Evolutionary conservation across 768 basidiomycete genomes (phyloP).

Genomic region (Amanita rubescens): DNA sequence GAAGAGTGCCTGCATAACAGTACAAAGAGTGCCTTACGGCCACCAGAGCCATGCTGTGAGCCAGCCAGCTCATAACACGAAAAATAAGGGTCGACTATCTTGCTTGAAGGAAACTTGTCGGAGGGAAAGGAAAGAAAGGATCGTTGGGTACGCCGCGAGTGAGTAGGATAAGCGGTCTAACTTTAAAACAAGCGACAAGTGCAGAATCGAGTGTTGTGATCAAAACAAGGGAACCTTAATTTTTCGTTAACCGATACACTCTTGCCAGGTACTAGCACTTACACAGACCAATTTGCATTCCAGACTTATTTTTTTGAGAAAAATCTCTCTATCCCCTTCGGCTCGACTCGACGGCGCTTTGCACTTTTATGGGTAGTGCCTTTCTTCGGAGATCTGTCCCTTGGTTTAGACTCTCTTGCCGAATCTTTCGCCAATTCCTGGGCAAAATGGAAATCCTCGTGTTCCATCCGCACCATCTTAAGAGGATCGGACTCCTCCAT

Average conservation of each 20-base stretch:
- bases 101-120: slow-evolving; percentile 20
- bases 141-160: not conserved
- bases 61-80: slow-evolving; percentile 47
- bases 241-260: not conserved
- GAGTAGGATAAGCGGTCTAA: too few species aligned
- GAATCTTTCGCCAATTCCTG: slow-evolving; percentile 55
- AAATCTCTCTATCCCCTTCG: slow-evolving; percentile 33
- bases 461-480: slow-evolving; percentile 51
- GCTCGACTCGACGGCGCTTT: slow-evolving; percentile 26
- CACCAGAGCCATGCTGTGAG: slow-evolving; percentile 17
- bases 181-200: too few species aligned
- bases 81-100: slow-evolving; percentile 46
- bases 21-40: too few species aligned
- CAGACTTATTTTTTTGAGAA: slow-evolving; percentile 24
- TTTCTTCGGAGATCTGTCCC: slow-evolving; percentile 10
- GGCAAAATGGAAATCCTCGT: slow-evolving; percentile 88
- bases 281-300: not conserved
- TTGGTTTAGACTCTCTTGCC: slow-evolving; percentile 11
- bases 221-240: not conserved
- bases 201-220: too few species aligned
- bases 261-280: not conserved
- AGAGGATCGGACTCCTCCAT: slow-evolving; percentile 27
- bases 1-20: too few species aligned
- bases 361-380: slow-evolving; percentile 12
- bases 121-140: not conserved